Conservation (phyloP, 202 grass and related monocot genomes). For the Setaria italica region DNA sequence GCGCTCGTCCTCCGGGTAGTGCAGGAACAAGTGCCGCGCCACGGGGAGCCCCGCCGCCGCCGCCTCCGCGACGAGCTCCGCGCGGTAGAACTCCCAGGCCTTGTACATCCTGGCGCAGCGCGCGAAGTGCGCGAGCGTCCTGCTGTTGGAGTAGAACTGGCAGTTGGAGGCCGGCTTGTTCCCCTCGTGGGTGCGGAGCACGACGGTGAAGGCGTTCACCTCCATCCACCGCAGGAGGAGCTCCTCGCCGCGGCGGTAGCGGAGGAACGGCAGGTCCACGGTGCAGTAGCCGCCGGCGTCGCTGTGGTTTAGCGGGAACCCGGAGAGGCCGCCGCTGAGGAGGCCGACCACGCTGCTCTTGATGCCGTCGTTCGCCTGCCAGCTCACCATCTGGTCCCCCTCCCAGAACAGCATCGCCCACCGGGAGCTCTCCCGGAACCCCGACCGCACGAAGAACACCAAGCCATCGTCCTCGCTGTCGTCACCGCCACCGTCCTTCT, state of each 20-base stretch:
- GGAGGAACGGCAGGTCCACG: slow-evolving; percentile 79
- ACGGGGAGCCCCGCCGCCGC: slow-evolving; percentile 68
- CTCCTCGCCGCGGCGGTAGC: slow-evolving; percentile 84
- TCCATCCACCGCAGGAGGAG: slow-evolving; percentile 92
- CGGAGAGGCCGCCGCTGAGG: slow-evolving; percentile 84
- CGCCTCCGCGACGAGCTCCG: slow-evolving; percentile 71
- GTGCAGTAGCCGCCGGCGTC: slow-evolving; percentile 91
- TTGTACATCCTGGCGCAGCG: slow-evolving; percentile 90
- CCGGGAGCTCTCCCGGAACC: slow-evolving; percentile 76
- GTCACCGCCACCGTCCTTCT: too few relatives aligned
- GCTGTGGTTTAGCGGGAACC: slow-evolving; percentile 94
- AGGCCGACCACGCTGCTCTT: slow-evolving; percentile 93
- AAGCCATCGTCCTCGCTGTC: slow-evolving; percentile 25
- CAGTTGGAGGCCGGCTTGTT: slow-evolving; percentile 76
- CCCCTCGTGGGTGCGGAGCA: slow-evolving; percentile 94
- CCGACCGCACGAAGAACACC: slow-evolving; percentile 90
- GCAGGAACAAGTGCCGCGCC: slow-evolving; percentile 81
- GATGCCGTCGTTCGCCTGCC: slow-evolving; percentile 93
- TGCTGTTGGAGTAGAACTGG: slow-evolving; percentile 79
- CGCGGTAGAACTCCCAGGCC: slow-evolving; percentile 90
- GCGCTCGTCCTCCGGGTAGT: slow-evolving; percentile 74
- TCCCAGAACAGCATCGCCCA: slow-evolving; percentile 99
- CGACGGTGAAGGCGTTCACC: slow-evolving; percentile 81
- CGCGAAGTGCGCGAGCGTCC: slow-evolving; percentile 73
- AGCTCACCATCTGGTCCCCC: slow-evolving; percentile 98